A percentile compares a stretch with the other conserved stretches of the same genome.
These are phyloP conservation scores for Halenospora varia DNA, from an alignment of 495 filamentous ascomycete genomes.

Conservation along the genomic window DNA sequence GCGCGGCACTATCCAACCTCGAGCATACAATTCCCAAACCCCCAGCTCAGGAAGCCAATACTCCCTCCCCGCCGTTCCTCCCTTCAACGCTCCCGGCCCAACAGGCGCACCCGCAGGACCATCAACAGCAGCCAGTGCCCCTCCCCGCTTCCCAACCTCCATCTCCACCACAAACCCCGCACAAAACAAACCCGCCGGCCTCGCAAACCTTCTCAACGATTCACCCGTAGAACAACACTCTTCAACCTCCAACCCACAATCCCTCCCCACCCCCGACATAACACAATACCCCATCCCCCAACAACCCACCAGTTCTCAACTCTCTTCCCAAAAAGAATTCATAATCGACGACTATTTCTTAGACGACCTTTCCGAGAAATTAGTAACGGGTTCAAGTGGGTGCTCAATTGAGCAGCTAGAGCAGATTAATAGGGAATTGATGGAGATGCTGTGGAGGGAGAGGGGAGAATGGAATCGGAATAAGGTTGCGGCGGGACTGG, in stretches of 20 bases:
- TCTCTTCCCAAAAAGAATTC: slow-evolving; percentile 42
- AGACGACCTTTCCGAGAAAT: slow-evolving; percentile 48
- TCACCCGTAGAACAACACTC: slow-evolving; percentile 36
- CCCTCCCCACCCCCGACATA: no score
- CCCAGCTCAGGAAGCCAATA: slow-evolving; percentile 19
- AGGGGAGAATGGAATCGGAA: slow-evolving; percentile 78
- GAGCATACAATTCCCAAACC: slow-evolving; percentile 19
- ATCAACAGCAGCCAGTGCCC: no score
- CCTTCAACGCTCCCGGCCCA: slow-evolving; percentile 40
- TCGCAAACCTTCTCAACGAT: slow-evolving; percentile 43
- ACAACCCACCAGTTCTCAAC: slow-evolving; percentile 29
- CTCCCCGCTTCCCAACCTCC: slow-evolving; percentile 25
- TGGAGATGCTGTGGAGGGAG: slow-evolving; percentile 80
- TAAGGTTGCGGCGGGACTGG: slow-evolving; percentile 57
- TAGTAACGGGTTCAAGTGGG: slow-evolving; percentile 66
- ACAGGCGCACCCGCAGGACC: no score
- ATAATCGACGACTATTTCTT: slow-evolving; percentile 55
- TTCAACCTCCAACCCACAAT: no score
- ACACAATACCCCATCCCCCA: no score
- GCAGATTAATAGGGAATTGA: slow-evolving; percentile 84
- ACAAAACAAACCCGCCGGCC: slow-evolving; percentile 21
- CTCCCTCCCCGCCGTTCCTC: slow-evolving; percentile 34
- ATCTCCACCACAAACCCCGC: no score
- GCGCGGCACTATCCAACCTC: slow-evolving; percentile 32
- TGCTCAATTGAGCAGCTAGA: slow-evolving; percentile 91